phyloP scores from a whole-genome alignment of 2,329 filamentous ascomycete species.

The Conoideocrella luteorostrata region DNA sequence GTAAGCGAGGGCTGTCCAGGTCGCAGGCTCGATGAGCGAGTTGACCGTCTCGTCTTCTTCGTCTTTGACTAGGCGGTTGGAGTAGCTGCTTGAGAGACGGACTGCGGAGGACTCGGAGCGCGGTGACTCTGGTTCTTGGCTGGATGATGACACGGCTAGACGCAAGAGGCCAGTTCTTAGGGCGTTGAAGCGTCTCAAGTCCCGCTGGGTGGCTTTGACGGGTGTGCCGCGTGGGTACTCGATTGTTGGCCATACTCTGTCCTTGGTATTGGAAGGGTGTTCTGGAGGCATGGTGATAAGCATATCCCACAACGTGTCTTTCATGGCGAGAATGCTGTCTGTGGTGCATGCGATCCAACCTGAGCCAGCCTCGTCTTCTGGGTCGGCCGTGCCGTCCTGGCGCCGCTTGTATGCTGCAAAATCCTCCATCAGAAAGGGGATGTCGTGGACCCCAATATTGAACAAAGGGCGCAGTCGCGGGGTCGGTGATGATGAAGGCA shows the following conservation, averaged over 20 bases:
- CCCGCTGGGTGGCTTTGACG: conserved; percentile 83
- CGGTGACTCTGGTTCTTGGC: conserved; percentile 21
- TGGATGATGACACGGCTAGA: conserved; percentile 24
- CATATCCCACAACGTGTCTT: conserved; percentile 82
- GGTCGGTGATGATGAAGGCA: conserved; percentile 56
- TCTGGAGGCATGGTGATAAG: conserved; percentile 73
- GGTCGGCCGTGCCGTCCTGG: conserved; percentile 27
- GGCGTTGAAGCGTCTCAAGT: conserved; percentile 71
- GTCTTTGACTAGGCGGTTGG: conserved; percentile 22
- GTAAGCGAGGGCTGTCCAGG: conserved; percentile 71
- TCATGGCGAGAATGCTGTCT: conserved; percentile 84
- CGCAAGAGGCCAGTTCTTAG: conserved; percentile 58
- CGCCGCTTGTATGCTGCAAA: conserved; percentile 39
- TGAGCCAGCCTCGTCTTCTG: conserved; percentile 42
- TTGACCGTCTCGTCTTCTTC: conserved; percentile 46
- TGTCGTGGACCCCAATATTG: conserved; percentile 88
- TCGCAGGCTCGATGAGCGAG: conserved; percentile 54
- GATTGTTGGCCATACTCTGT: conserved; percentile 69
- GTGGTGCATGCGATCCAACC: conserved; percentile 96
- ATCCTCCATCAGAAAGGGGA: conserved; percentile 65
- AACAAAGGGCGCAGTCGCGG: conserved; percentile 78
- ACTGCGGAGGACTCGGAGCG: conserved; percentile 19
- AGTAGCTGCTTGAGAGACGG: conserved; percentile 20
- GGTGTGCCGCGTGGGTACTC: conserved; percentile 57
- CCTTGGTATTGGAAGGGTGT: conserved; percentile 49